A percentile compares a stretch with the other conserved stretches of the same genome.
Evolutionary conservation across 2,329 filamentous ascomycete species (phyloP).

Genomic region (Diaporthe citriasiana): DNA sequence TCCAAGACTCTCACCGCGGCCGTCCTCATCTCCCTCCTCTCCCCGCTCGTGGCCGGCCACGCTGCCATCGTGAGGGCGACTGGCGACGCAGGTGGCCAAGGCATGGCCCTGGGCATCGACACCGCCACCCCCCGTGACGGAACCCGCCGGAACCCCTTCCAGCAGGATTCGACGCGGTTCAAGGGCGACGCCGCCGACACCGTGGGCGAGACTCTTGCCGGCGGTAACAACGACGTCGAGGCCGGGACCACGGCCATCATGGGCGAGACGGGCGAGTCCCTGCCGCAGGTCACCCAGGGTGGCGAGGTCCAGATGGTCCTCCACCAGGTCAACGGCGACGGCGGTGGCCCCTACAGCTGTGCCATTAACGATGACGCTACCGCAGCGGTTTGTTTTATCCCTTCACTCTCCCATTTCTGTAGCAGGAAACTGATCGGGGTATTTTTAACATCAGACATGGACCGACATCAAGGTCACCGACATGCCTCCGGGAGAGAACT

Average conservation of each 20-base stretch:
- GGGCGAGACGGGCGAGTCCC: conserved; percentile 66
- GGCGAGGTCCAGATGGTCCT: conserved; percentile 73
- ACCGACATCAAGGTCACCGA: conserved; percentile 66
- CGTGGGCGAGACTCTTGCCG: conserved; percentile 57
- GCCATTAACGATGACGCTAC: conserved; percentile 75
- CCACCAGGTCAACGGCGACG: conserved; percentile 77
- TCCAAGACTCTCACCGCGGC: conserved; percentile 26
- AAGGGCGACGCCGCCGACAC: conserved; percentile 51
- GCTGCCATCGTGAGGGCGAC: conserved; percentile 70
- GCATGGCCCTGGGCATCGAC: conserved; percentile 66
- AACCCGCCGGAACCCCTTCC: conserved; percentile 71
- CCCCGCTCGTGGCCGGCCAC: conserved; percentile 71
- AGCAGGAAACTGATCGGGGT: neutral
- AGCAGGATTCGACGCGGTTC: conserved; percentile 76
- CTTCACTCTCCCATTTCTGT: too few species aligned
- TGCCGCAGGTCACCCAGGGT: conserved; percentile 72
- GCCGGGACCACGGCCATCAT: conserved; percentile 70
- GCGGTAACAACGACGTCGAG: conserved; percentile 70
- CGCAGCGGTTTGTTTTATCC: conserved; percentile 49
- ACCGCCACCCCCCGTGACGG: conserved; percentile 72
- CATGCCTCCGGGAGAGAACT: conserved; percentile 65
- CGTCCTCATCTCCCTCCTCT: conserved; percentile 55
- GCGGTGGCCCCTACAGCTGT: conserved; percentile 75
- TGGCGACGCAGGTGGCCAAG: conserved; percentile 70
- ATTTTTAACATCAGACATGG: conserved; percentile 56